Percentiles rank a stretch among this genome's conserved stretches.
These are phyloP conservation scores for Coniosporium tulheliwenetii DNA, from an alignment of 2,329 filamentous ascomycete genomes.

Conservation along the genomic window DNA sequence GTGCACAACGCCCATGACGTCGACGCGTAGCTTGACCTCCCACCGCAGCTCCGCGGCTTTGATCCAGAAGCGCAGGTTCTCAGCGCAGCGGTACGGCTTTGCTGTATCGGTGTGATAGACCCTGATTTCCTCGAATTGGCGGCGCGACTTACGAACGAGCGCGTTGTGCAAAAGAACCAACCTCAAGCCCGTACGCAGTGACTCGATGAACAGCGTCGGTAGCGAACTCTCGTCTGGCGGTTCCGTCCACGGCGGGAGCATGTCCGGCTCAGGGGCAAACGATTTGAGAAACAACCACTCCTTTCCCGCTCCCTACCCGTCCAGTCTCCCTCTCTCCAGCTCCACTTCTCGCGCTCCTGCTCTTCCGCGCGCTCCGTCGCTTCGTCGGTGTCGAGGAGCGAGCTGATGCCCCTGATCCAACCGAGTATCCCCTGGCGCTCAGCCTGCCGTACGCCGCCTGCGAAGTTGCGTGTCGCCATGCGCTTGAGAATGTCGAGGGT, in stretches of 20 bases:
- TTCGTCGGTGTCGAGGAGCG: constrained; percentile 63
- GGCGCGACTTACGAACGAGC: constrained; percentile 66
- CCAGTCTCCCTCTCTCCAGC: constrained; percentile 65
- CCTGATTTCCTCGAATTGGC: constrained; percentile 80
- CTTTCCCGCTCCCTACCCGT: constrained; percentile 59
- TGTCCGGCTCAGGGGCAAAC: constrained; percentile 44
- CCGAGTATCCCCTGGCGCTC: constrained; percentile 60
- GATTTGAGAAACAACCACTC: constrained; percentile 71
- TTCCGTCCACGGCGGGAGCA: constrained; percentile 51
- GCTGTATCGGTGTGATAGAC: constrained; percentile 81
- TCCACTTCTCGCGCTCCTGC: constrained; percentile 57
- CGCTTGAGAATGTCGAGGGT: constrained; percentile 86
- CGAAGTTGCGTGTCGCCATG: constrained; percentile 78
- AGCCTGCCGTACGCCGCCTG: constrained; percentile 61
- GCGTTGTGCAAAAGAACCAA: constrained; percentile 84
- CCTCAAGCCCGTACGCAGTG: constrained; percentile 62
- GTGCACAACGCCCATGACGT: constrained; percentile 77
- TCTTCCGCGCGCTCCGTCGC: constrained; percentile 60
- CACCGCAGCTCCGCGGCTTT: constrained; percentile 92
- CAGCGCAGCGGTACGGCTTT: constrained; percentile 85
- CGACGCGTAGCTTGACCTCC: constrained; percentile 70
- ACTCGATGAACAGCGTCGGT: constrained; percentile 58
- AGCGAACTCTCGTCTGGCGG: constrained; percentile 36
- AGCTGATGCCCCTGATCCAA: constrained; percentile 69
- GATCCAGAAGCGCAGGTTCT: constrained; percentile 90